Evolutionary conservation across 2,329 filamentous ascomycete genomes (phyloP).

Genomic region (Penicillium crustosum): DNA sequence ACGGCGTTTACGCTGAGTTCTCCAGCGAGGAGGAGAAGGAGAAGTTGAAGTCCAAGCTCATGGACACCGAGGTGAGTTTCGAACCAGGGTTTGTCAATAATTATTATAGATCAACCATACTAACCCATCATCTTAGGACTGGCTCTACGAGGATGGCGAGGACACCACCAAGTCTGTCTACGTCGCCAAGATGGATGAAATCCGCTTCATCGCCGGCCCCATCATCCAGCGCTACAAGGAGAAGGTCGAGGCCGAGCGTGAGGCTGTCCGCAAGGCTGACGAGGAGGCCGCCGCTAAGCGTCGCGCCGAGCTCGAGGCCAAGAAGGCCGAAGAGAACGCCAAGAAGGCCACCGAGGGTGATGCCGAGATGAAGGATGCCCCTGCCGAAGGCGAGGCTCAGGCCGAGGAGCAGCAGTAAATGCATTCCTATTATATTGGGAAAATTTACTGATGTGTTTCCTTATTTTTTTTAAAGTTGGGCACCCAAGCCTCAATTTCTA

Average conservation of each 20-base stretch:
- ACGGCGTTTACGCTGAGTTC: conserved; percentile 86
- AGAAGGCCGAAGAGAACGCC: conserved; percentile 51
- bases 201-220: conserved; percentile 84
- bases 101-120: conserved; percentile 19
- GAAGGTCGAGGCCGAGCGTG: conserved; percentile 84
- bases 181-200: conserved; percentile 92
- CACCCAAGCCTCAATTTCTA: not conserved
- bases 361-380: conserved; percentile 62
- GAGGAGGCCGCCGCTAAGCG: conserved; percentile 66
- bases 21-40: conserved; percentile 90
- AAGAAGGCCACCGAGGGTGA: conserved; percentile 46
- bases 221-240: conserved; percentile 94
- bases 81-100: not conserved
- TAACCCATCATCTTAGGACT: conserved; percentile 63
- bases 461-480: not conserved
- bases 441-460: conserved; percentile 6
- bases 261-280: conserved; percentile 65
- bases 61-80: conserved; percentile 74
- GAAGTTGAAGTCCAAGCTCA: conserved; percentile 79
- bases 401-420: conserved; percentile 43
- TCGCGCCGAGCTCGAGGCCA: conserved; percentile 67
- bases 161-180: conserved; percentile 93
- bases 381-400: conserved; percentile 36
- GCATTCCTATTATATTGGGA: not conserved
- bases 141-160: conserved; percentile 96